phyloP scores from a whole-genome alignment of 495 filamentous ascomycete species.

The Xylaria venustula region DNA sequence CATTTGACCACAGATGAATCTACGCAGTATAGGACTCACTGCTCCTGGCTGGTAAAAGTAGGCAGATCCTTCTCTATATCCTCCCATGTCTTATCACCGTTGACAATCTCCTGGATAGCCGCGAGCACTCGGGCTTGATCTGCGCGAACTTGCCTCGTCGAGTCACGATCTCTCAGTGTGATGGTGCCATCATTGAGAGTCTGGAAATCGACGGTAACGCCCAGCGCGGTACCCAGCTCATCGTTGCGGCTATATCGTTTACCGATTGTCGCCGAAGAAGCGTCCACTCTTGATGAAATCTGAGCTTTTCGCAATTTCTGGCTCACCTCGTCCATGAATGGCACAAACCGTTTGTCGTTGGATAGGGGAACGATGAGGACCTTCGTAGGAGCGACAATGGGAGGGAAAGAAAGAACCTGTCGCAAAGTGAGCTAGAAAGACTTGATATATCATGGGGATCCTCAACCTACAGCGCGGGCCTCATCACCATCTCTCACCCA shows the following conservation, averaged over 20 bases:
- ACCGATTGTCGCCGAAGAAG: constrained; percentile 67
- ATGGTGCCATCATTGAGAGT: constrained; percentile 66
- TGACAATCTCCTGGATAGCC: constrained; percentile 59
- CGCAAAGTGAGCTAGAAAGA: constrained; percentile 15
- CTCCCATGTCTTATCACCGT: constrained; percentile 60
- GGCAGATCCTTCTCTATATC: constrained; percentile 60
- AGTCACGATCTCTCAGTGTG: constrained; percentile 72
- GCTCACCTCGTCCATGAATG: constrained; percentile 54
- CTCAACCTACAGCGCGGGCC: constrained; percentile 66
- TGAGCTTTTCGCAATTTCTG: constrained; percentile 58
- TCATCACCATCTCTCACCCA: constrained; percentile 69
- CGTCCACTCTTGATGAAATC: constrained; percentile 65
- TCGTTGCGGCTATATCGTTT: constrained; percentile 74
- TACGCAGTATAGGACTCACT: too few relatives aligned
- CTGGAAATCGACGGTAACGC: constrained; percentile 74
- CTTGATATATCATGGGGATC: too few relatives aligned
- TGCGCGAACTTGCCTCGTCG: constrained; percentile 69
- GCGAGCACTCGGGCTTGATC: constrained; percentile 59
- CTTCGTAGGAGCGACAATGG: constrained; percentile 70
- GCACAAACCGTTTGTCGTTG: constrained; percentile 57
- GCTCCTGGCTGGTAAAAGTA: constrained; percentile 59
- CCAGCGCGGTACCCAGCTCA: constrained; percentile 70
- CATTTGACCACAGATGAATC: too few relatives aligned
- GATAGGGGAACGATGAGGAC: constrained; percentile 74
- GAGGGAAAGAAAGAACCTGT: constrained; percentile 73